Conservation (phyloP, 805 yeast genomes). For the Yarrowia deformans region DNA sequence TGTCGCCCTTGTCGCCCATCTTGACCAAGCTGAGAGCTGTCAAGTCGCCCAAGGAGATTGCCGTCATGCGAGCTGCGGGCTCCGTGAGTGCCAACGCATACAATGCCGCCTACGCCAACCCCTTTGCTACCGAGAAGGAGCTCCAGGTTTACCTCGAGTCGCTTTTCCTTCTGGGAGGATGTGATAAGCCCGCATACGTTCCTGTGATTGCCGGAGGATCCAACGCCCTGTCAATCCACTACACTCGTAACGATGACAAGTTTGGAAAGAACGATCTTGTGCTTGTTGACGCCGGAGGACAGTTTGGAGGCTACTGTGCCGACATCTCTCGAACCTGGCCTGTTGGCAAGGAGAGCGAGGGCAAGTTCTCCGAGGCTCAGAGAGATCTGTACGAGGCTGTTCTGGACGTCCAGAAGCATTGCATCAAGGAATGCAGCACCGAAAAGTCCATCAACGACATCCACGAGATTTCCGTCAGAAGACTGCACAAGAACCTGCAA, state of each 20-base stretch:
- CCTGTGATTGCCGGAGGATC: conserved; percentile 97
- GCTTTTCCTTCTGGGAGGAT: conserved; percentile 83
- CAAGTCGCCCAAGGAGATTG: conserved; percentile 79
- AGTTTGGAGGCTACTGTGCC: conserved; percentile 90
- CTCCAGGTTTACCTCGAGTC: conserved; percentile 82
- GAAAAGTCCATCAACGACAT: conserved; percentile 69
- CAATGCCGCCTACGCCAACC: conserved; percentile 74
- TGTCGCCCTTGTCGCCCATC: conserved; percentile 20
- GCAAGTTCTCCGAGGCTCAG: conserved; percentile 78
- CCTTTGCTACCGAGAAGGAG: conserved; percentile 74
- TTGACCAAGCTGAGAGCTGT: conserved; percentile 57
- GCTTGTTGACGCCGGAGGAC: conserved; percentile 94
- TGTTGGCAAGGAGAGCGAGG: conserved; percentile 54
- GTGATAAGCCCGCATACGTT: conserved; percentile 86
- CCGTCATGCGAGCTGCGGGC: conserved; percentile 82
- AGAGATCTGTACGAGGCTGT: conserved; percentile 89
- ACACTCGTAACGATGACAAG: conserved; percentile 88
- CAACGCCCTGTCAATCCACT: conserved; percentile 90
- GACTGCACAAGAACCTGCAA: conserved; percentile 67
- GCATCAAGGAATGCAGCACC: conserved; percentile 74
- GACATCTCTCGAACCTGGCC: conserved; percentile 99
- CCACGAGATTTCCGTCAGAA: conserved; percentile 70
- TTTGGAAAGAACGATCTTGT: conserved; percentile 81
- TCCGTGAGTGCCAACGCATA: conserved; percentile 82
- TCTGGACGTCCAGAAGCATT: conserved; percentile 76